phyloP scores from a whole-genome alignment of 192 early-diverging fungal species.

The Coemansia umbellata region DNA sequence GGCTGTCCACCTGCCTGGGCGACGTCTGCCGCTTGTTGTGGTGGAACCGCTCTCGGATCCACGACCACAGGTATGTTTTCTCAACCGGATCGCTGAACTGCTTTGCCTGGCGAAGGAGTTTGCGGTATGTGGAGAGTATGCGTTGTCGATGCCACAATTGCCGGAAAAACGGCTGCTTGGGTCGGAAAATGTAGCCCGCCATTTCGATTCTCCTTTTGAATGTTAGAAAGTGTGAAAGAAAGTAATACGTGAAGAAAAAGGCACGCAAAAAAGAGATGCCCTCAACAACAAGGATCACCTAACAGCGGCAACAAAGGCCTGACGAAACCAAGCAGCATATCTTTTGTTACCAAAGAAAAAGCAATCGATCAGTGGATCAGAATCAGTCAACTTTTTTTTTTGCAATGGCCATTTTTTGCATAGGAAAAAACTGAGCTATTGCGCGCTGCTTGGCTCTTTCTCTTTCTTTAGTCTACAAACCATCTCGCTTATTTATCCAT shows the following conservation, averaged over 20 bases:
- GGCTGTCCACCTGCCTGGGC: slow-evolving; percentile 8
- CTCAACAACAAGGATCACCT: too few relatives aligned
- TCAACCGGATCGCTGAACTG: slow-evolving; percentile 38
- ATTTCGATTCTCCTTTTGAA: too few relatives aligned
- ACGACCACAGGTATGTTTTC: slow-evolving; percentile 38
- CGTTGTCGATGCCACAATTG: slow-evolving; percentile 9
- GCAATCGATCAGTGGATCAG: too few relatives aligned
- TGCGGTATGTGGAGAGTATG: slow-evolving; percentile 18
- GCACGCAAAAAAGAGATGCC: too few relatives aligned
- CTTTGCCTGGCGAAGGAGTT: slow-evolving; percentile 20
- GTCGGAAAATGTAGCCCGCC: slow-evolving; percentile 32
- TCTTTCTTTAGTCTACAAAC: neutral
- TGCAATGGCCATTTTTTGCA: too few relatives aligned
- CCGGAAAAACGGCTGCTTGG: slow-evolving; percentile 35
- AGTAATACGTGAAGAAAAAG: too few relatives aligned
- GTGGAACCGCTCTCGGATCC: slow-evolving; percentile 51
- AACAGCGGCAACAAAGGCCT: too few relatives aligned
- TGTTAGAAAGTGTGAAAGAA: too few relatives aligned
- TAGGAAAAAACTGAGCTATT: too few relatives aligned
- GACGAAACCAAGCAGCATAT: too few relatives aligned
- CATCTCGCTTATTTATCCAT: neutral
- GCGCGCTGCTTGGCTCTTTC: neutral
- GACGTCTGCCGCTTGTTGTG: slow-evolving; percentile 37
- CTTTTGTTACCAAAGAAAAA: too few relatives aligned
- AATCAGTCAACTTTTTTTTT: too few relatives aligned